Percentiles rank a stretch among this genome's conserved stretches.
Conservation (phyloP, 768 basidiomycete species). For the Boletus rubescentipes region DNA sequence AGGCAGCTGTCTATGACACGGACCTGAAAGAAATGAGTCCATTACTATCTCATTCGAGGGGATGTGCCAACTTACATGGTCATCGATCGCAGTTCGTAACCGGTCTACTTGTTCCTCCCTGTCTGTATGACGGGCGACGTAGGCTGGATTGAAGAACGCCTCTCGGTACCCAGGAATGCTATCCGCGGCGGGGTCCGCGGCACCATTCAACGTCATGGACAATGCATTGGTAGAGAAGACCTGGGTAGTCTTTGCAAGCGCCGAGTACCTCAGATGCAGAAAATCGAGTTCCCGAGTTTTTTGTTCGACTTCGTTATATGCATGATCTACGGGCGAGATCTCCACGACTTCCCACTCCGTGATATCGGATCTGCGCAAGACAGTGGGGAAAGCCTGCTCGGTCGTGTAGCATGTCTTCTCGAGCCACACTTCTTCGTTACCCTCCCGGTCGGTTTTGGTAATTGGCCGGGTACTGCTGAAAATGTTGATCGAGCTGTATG, state of each 20-base stretch:
- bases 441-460: slow-evolving; percentile 61
- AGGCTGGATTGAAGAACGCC: slow-evolving; percentile 71
- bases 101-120: slow-evolving; percentile 70
- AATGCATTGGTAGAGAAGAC: slow-evolving; percentile 74
- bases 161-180: slow-evolving; percentile 76
- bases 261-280: slow-evolving; percentile 68
- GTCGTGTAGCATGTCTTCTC: slow-evolving; percentile 89
- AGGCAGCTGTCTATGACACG: slow-evolving; percentile 83
- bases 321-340: slow-evolving; percentile 83
- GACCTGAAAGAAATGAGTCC: slow-evolving; percentile 43
- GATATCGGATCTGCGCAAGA: slow-evolving; percentile 87
- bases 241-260: slow-evolving; percentile 75
- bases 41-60: neutral
- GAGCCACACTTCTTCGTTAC: slow-evolving; percentile 74
- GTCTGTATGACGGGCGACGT: slow-evolving; percentile 65
- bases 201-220: slow-evolving; percentile 83
- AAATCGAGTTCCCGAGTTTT: slow-evolving; percentile 77
- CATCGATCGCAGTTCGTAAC: slow-evolving; percentile 72
- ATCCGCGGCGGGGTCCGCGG: slow-evolving; percentile 78
- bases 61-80: slow-evolving; percentile 54
- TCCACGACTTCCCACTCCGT: slow-evolving; percentile 67
- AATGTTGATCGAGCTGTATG: slow-evolving; percentile 68
- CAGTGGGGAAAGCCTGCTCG: slow-evolving; percentile 88
- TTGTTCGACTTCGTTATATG: slow-evolving; percentile 75
- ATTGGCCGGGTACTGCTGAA: slow-evolving; percentile 78